Evolutionary conservation across 1,284 basidiomycete genomes (phyloP), one percentile per base, ranked within the genome.

Genomic region (Singerocomus inundabilis): DNA sequence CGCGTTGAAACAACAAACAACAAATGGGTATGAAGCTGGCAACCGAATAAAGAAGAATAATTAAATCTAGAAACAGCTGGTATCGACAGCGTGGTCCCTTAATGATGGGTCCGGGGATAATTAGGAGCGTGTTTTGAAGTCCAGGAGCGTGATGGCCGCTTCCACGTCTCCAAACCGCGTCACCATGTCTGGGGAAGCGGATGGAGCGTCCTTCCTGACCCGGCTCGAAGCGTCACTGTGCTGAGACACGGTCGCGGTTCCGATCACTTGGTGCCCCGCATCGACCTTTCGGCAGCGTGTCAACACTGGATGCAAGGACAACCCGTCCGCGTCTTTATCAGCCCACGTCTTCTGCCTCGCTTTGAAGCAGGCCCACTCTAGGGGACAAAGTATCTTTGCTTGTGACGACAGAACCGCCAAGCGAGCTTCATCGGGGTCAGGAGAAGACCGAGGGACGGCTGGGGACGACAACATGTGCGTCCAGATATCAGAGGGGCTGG

Each of bases 281-380:
- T 59, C 58, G n/a, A 46, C 28, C 16, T 61, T 60, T 44, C 50
- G 58, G 33, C 33, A 33, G n/a, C 30, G 32, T 43, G 34, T 39
- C 46, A 41, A 40, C 39, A 35, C 42, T 7, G 45, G 43, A 35
- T 18, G 43, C 8, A 24, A 18, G 18, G 43, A 38, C 13, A 48
- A 32, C 46, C 56, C 47, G 51, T 57, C 61, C 41, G 53, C 44
- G 48, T 68, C 54, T 59, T 63, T 64, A 58, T 64, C 65, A 5
- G 13, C 53, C 56, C 69, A 62, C n/a, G 57, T 68, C 31, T 57
- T 62, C 33, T 66, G 67, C 48, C 75, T 63, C 36, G 70, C 75
- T 36, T 70, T 73, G 32, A 76, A 72, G 53, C 75, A 77, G 5
- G 75, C 75, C 72, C 72, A 78, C 51, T 78, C 75, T 44, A 77